Base-by-base conservation (phyloP, 2,329 filamentous ascomycete genomes). In the Dothistroma pini region DNA sequence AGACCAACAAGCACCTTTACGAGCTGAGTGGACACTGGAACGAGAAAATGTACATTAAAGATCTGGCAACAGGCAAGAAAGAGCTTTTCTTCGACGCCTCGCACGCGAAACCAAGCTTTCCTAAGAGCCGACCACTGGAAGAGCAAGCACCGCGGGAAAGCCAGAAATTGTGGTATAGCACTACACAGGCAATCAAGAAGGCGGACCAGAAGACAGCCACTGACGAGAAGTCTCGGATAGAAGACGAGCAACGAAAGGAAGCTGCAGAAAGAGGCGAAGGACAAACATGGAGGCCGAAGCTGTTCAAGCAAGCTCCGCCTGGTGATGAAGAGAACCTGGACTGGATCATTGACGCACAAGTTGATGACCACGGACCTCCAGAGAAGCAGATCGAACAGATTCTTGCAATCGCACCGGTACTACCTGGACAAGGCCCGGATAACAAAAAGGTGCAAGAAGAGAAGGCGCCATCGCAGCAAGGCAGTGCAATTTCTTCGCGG, bases 11-110 rank as follows among this genome's bases (percentile, higher is more conserved):
- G 75, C 78, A 88, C 7, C 81, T 97, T n/a, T 97, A 87, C 72
- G 95, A 99, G 75, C 81, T 99, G 7, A 96, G 90, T 1, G 95
- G 95, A 1, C 80, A 93, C 58, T 99, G 95, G 95, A 95, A 89
- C 68, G 90, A 91, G 59, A 91, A 97, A 74, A 99, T 99, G 93
- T 88, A 84, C 68, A 89, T 97, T 72, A 96, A 93, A 75, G 84
- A 96, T 72, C 74, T 93, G 64, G 84, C 84, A 74, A 97, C 91
- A 54, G 91, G 92, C 49, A 89, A 96, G 69, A 95, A 90, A 73
- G 89, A 96, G 61, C 82, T 93, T 66, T 86, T 99, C 59, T 99
- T 99, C 79, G 88, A 97, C 71, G 95, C 93, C 0, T 84, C 83
- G 12, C 85, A 86, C 70, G 86, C 92, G 2, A 93, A 87, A 73